Conservation (phyloP, 805 yeast genomes). For the Ogataea kodamae region DNA sequence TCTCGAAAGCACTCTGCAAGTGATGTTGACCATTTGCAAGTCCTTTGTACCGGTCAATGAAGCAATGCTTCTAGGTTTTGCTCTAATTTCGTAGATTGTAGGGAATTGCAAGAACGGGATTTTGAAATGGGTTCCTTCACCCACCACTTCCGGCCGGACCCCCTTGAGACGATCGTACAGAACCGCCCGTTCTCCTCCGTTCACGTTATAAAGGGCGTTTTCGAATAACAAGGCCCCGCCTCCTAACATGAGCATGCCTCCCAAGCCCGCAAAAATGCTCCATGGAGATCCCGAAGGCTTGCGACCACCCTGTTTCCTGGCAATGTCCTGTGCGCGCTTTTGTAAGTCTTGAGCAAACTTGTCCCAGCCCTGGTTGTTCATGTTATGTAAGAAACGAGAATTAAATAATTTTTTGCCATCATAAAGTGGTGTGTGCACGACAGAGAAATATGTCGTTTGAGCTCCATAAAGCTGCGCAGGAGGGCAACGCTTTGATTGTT, state of each 20-base stretch:
- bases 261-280: conserved; percentile 59
- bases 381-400: conserved; percentile 12
- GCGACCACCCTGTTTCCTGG: conserved; percentile 31
- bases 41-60: conserved; percentile 97
- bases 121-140: conserved; percentile 93
- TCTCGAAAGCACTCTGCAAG: conserved; percentile 94
- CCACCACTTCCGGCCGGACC: conserved; percentile 74
- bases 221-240: conserved; percentile 53
- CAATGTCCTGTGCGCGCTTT: conserved; percentile 40
- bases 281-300: conserved; percentile 38
- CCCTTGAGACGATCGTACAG: conserved; percentile 86
- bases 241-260: conserved; percentile 56
- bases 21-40: conserved; percentile 97
- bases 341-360: conserved; percentile 49
- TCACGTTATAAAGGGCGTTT: conserved; percentile 74
- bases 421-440: conserved; percentile 3
- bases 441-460: conserved; percentile 16
- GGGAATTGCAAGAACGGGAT: conserved; percentile 96
- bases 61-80: conserved; percentile 94
- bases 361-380: conserved; percentile 47
- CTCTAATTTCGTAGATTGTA: conserved; percentile 88
- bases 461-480: conserved; percentile 65
- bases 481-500: conserved; percentile 51
- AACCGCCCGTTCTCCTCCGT: conserved; percentile 98
- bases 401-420: conserved; percentile 8